Base-by-base conservation (phyloP, 225 moss, liverwort and hornwort genomes). In the Polytrichum formosum region DNA sequence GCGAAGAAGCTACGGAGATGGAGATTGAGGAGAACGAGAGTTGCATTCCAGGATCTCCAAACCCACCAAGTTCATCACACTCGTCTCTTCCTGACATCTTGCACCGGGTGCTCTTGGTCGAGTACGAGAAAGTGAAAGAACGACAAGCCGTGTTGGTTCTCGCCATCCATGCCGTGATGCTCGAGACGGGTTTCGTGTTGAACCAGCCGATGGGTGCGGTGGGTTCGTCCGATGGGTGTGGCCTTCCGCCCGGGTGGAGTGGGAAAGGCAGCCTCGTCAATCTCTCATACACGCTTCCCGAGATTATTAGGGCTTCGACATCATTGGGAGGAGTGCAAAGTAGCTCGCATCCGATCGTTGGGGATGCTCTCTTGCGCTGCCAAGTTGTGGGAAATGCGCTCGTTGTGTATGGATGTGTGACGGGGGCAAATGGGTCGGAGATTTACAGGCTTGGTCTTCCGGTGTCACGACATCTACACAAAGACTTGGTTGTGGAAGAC, bases 81-180 rank as follows among this genome's bases (percentile, higher is more conserved):
- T 80, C 72, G 1, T 88, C 84, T 30, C 84, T 98, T 66, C 94
- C 94, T 5, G 94, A 92, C 74, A 79, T 98, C 28, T 87, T 98
- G 61, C 92, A 90, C 68, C 84, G 94, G 29, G 94, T 94, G 67
- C 64, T 98, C 59, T 55, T 74, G 7, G 69, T 80, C 1, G 97
- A 94, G 65, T 80, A 73, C 10, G 83, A 79, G n/a, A 91, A 94
- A 54, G 79, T 92, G 7, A 83, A 79, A 30, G 87, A 91, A 68
- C 83, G 91, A 54, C 87, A 81, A 55, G 88, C 89, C 55, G 77
- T 80, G 59, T 61, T 98, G 63, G 78, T 94, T 60, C 94, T 98
- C 2, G 94, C 94, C 30, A 78, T 94, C 22, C 97, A 98, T 77
- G 88, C 97, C 20, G 91, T 94, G 74, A 98, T 98, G 97, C 73